phyloP scores from a whole-genome alignment of 1,284 basidiomycete genomes.

The Microbotryum violaceum region DNA sequence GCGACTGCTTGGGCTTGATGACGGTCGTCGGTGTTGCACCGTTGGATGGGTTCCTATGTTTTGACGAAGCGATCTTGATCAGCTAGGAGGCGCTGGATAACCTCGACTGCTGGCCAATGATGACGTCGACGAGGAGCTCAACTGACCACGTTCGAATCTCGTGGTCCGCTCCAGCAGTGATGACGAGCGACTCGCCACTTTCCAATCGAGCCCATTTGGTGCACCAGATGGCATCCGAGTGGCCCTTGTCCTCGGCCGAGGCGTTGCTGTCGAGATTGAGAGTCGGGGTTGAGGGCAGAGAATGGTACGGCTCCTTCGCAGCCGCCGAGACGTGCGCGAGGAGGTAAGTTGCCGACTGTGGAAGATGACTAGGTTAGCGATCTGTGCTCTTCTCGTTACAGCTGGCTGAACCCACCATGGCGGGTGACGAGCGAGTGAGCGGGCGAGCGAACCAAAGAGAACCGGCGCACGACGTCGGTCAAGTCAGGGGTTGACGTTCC shows the following conservation, averaged over 20 bases:
- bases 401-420: too few relatives aligned
- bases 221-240: constrained; percentile 26
- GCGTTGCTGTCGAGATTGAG: too few relatives aligned
- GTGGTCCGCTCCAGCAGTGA: constrained; percentile 22
- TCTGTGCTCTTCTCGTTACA: too few relatives aligned
- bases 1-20: constrained; percentile 16
- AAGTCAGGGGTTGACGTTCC: too few relatives aligned
- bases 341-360: constrained; percentile 24
- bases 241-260: constrained; percentile 8
- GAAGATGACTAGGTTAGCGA: not conserved
- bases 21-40: constrained; percentile 9
- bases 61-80: too few relatives aligned
- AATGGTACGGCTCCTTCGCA: too few relatives aligned
- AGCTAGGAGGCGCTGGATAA: not conserved
- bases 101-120: not conserved
- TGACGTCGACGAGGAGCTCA: not conserved
- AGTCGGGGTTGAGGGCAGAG: too few relatives aligned
- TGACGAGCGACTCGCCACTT: constrained; percentile 16
- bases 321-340: constrained; percentile 9
- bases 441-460: too few relatives aligned
- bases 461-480: too few relatives aligned
- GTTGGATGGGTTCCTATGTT: constrained; percentile 11
- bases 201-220: constrained; percentile 10
- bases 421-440: too few relatives aligned
- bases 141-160: constrained; percentile 25